Base-by-base conservation (phyloP, 2,329 filamentous ascomycete species). In the Pseudogymnoascus sp. region DNA sequence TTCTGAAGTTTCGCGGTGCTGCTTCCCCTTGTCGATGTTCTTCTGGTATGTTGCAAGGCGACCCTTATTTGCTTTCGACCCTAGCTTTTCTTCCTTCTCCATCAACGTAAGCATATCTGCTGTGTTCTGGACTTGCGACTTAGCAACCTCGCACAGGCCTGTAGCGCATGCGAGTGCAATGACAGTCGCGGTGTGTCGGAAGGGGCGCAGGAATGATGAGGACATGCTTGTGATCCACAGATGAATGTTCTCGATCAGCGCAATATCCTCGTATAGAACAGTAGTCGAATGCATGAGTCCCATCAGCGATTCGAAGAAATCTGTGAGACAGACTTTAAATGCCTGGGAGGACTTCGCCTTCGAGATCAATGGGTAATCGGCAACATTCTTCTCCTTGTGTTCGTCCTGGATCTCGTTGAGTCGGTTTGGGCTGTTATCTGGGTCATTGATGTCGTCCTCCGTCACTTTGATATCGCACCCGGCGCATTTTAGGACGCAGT, bases 181-280 rank as follows among this genome's bases (percentile, higher is more conserved):
- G 0, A 95, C 88, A 1, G 93, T 96, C 0, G 93, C 90, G 0
- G 95, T 99, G 76, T 99, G 95, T 68, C 95, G 85, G 77, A 99
- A 97, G 1, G 95, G 92, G 63, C 95, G 87, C 67, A 93, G 87
- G 3, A 86, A 83, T 0, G 92, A 93, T 3, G 92, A 95, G 2
- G 93, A 95, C 89, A 99, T 91, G 65, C 90, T 90, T 41, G 88
- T 88, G 66, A 97, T 82, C 95, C 95, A 99, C 65, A 90, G 83
- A 69, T 92, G 87, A 60, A 98, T 84, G 72, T 96, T 96, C 74
- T 97, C 92, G 72, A 96, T 86, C 61, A 99, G 80, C 31, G 88
- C 83, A 7, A 81, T 78, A 67, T 96, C 89, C 51, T 84, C 86
- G 77, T 96, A 96, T 61, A 99, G 79, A 19, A 90, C 78, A 23